Conservation (phyloP, 2,329 filamentous ascomycete genomes). For the Penicillium sp. region DNA sequence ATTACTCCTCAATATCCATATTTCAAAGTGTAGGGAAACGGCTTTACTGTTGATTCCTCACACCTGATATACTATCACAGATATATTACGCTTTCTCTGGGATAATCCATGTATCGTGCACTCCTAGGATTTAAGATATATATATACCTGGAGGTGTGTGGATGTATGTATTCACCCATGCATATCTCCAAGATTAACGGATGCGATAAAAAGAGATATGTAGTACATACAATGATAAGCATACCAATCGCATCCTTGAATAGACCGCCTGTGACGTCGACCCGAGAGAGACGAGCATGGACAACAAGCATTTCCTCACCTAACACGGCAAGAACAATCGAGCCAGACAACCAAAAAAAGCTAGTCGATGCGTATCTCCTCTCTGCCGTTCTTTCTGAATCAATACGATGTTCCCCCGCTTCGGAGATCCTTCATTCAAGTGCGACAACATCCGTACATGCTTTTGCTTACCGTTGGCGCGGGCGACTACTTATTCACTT, state of each 20-base stretch:
- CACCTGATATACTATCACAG: background rate
- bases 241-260: background rate
- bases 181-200: background rate
- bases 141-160: background rate
- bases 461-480: background rate
- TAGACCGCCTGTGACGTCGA: conserved; percentile 6
- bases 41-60: background rate
- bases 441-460: conserved; percentile 5
- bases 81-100: background rate
- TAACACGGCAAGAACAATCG: conserved; percentile 26
- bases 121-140: background rate
- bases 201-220: background rate
- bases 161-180: background rate
- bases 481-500: conserved; percentile 13
- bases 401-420: conserved; percentile 20
- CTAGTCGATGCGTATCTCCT: conserved; percentile 11
- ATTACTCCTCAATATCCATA: background rate
- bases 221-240: background rate
- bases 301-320: conserved; percentile 22
- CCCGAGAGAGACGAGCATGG: background rate
- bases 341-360: conserved; percentile 13
- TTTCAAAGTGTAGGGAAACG: background rate
- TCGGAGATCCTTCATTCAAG: conserved; percentile 5
- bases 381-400: conserved; percentile 2
- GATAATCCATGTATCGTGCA: background rate